Conservation (phyloP, 1,284 basidiomycete genomes). For the Marasmius tenuissimus region DNA sequence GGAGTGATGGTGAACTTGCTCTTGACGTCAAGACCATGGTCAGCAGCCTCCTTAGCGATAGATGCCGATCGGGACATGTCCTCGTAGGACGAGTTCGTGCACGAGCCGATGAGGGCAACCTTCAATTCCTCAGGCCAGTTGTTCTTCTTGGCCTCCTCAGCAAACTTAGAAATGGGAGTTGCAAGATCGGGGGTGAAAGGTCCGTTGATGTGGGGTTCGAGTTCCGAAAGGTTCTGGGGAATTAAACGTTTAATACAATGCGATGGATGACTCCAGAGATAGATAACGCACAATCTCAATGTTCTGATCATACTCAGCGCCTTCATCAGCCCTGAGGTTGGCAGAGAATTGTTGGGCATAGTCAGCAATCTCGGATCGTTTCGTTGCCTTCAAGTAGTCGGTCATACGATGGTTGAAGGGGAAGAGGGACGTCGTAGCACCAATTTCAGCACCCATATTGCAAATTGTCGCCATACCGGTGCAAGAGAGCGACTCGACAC, state of each 20-base stretch:
- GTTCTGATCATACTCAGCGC: constrained; percentile 91
- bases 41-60: constrained; percentile 87
- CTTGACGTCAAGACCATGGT: constrained; percentile 88
- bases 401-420: constrained; percentile 97
- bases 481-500: constrained; percentile 95
- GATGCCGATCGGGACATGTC: constrained; percentile 98
- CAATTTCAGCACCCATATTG: constrained; percentile 99
- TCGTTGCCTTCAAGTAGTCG: constrained; percentile 92
- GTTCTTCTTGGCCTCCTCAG: constrained; percentile 91
- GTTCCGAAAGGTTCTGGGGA: constrained; percentile 84
- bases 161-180: constrained; percentile 96
- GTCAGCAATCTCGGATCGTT: constrained; percentile 84
- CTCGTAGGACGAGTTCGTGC: constrained; percentile 99
- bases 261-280: background rate
- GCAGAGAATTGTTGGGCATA: constrained; percentile 91
- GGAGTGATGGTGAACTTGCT: constrained; percentile 97
- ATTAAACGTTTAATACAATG: background rate
- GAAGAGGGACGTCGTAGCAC: constrained; percentile 98
- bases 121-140: constrained; percentile 96
- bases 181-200: constrained; percentile 97
- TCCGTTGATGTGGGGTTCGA: constrained; percentile 99
- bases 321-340: constrained; percentile 90
- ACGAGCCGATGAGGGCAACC: constrained; percentile 97
- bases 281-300: constrained; percentile 81
- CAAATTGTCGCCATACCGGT: constrained; percentile 99